Evolutionary conservation across 441 rosid genomes (phyloP), one percentile per base, ranked within the genome.

Genomic region (Lagerstroemia fauriei): DNA sequence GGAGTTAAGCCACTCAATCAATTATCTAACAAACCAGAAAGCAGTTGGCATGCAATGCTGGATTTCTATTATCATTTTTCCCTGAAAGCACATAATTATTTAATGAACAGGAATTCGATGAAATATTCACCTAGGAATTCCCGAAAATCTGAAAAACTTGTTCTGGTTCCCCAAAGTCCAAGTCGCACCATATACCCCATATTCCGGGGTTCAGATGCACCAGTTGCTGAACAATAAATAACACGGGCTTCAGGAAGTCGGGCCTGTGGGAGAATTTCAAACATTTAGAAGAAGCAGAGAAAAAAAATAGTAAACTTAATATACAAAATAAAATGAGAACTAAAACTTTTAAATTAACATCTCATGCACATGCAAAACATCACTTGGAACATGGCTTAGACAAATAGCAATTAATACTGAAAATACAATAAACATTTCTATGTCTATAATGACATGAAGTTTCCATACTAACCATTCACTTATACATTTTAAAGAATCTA

Each of bases 151-250:
- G 83, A 75, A 84, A 96, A 96, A 88, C 91, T 88, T 65, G 99
- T 96, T 90, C 98, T 95, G 85, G 89, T 90, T 83, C 99, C 99
- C 99, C 99, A 96, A 69, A 96, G 98, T 84, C 99, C 98, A 90
- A 96, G 97, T 89, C 98, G 92, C 88, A 95, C 97, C 99, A 96
- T 96, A 87, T 96, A 96, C 79, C 98, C 99, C 98, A 96, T 86
- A 88, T 96, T 96, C 82, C 99, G 96, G 74, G 99, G 98, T 89
- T 96, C 99, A 83, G 99, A 96, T 87, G 99, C 99, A 86, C 99
- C 98, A 88, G 99, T 96, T 80, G 99, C 99, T 75, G 99, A 96
- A 92, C 99, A 96, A 90, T 96, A 95, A 85, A 96, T 85, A 83
- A 95, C 96, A 88, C 98, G 96, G 85, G 98, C 96, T 82, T 95